Evolutionary conservation across 2,329 filamentous ascomycete genomes (phyloP).

Genomic region (Lachnum nothofagi): DNA sequence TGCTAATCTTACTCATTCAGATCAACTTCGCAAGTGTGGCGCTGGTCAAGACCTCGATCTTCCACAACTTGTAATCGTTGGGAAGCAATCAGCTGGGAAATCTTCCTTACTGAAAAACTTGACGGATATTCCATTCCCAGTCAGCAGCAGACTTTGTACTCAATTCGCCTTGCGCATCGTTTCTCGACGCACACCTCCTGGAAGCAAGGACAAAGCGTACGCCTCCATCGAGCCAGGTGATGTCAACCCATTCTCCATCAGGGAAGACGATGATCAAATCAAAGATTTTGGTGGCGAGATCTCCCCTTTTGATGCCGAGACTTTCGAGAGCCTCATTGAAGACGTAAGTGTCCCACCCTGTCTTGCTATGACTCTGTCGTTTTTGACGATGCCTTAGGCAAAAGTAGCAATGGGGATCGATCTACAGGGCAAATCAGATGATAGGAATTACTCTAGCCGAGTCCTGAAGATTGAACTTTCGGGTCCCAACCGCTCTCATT

Average conservation of each 20-base stretch:
- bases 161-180: constrained; percentile 37
- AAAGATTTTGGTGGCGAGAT: constrained; percentile 16
- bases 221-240: constrained; percentile 30
- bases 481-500: constrained; percentile 35
- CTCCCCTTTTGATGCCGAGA: constrained; percentile 26
- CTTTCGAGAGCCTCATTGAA: constrained; percentile 31
- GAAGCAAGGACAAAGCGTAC: constrained; percentile 28
- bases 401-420: constrained; percentile 33
- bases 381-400: constrained; percentile 10
- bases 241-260: constrained; percentile 13
- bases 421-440: constrained; percentile 17
- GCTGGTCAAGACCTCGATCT: constrained; percentile 31
- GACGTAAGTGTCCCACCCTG: constrained; percentile 23
- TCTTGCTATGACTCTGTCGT: not conserved
- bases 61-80: constrained; percentile 38
- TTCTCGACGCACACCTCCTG: constrained; percentile 31
- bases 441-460: constrained; percentile 36
- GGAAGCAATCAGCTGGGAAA: constrained; percentile 37
- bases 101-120: constrained; percentile 37
- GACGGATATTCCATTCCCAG: constrained; percentile 37
- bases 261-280: constrained; percentile 21
- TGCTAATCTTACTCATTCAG: not conserved
- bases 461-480: constrained; percentile 37
- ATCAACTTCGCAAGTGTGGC: constrained; percentile 33
- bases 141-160: constrained; percentile 33